Evolutionary conservation across 208 protist genomes (phyloP).

Genomic region (Wallacemonas sp.): DNA sequence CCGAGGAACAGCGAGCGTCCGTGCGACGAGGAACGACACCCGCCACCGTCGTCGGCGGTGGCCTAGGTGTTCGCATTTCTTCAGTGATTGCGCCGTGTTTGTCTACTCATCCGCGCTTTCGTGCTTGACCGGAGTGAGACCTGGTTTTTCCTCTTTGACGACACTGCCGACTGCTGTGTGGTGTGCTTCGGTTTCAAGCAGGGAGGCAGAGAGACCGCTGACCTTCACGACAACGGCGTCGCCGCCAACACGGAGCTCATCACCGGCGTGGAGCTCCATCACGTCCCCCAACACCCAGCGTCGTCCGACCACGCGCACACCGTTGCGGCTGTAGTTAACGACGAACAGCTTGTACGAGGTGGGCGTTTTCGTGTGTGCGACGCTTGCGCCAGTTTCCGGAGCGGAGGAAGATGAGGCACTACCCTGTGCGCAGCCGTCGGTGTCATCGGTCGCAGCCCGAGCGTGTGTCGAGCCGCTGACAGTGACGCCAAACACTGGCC

Average conservation of each 20-base stretch:
- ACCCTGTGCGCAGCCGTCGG: background rate
- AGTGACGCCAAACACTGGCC: slow-evolving; percentile 19
- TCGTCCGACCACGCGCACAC: slow-evolving; percentile 36
- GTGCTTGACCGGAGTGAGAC: background rate
- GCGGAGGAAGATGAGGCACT: no score
- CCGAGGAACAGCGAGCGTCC: no score
- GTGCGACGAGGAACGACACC: no score
- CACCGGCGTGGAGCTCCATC: slow-evolving; percentile 30
- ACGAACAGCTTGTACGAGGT: slow-evolving; percentile 44
- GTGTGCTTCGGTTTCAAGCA: slow-evolving; percentile 10
- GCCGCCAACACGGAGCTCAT: slow-evolving; percentile 23
- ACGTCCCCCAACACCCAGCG: slow-evolving; percentile 44
- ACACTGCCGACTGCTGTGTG: background rate
- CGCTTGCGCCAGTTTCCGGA: background rate
- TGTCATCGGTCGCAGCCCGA: background rate
- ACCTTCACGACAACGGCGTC: background rate
- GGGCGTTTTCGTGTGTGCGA: slow-evolving; percentile 31
- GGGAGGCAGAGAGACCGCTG: background rate
- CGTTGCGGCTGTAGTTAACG: slow-evolving; percentile 79
- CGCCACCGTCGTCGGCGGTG: no score
- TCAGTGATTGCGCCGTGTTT: background rate
- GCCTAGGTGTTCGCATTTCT: no score
- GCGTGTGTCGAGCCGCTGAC: no score
- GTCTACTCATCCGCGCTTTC: background rate
- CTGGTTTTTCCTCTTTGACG: slow-evolving; percentile 7